These are phyloP conservation scores for Geranium incanum DNA, from an alignment of 441 rosid genomes.

Conservation along the genomic window DNA sequence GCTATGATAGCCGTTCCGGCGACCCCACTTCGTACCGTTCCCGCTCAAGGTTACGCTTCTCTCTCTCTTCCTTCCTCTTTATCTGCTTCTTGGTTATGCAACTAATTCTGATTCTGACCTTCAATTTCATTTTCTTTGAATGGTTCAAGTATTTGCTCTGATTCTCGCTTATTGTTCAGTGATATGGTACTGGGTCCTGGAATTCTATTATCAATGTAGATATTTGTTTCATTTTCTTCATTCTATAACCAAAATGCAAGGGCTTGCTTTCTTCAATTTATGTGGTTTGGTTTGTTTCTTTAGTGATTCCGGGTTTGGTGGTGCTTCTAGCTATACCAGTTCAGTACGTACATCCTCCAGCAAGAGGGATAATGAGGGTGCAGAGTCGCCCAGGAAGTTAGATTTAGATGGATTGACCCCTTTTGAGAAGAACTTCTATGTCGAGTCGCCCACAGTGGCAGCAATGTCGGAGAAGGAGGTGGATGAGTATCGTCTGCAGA, in stretches of 20 bases:
- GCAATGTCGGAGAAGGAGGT: conserved; percentile 73
- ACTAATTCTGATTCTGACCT: background rate
- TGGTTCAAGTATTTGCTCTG: background rate
- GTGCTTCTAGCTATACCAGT: conserved; percentile 51
- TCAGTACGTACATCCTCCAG: conserved; percentile 46
- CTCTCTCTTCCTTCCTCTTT: no score
- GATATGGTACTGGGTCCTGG: background rate
- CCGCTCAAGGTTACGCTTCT: conserved; percentile 51
- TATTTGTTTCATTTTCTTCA: conserved; percentile 13
- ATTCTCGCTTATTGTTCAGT: background rate
- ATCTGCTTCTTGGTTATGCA: background rate
- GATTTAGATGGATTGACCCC: conserved; percentile 73
- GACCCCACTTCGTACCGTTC: conserved; percentile 85
- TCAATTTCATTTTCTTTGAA: background rate
- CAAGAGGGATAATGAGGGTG: conserved; percentile 44
- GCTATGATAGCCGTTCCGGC: conserved; percentile 80
- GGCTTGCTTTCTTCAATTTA: background rate
- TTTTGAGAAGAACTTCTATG: conserved; percentile 81
- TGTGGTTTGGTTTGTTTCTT: conserved; percentile 12
- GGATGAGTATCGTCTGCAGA: conserved; percentile 43
- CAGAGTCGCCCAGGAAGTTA: conserved; percentile 52
- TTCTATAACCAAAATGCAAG: conserved; percentile 9
- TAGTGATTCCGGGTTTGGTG: conserved; percentile 93
- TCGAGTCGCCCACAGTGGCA: conserved; percentile 53
- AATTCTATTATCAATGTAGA: background rate